These are phyloP conservation scores for Penicillium sp. DNA, from an alignment of 2,329 filamentous ascomycete genomes.

Conservation along the genomic window DNA sequence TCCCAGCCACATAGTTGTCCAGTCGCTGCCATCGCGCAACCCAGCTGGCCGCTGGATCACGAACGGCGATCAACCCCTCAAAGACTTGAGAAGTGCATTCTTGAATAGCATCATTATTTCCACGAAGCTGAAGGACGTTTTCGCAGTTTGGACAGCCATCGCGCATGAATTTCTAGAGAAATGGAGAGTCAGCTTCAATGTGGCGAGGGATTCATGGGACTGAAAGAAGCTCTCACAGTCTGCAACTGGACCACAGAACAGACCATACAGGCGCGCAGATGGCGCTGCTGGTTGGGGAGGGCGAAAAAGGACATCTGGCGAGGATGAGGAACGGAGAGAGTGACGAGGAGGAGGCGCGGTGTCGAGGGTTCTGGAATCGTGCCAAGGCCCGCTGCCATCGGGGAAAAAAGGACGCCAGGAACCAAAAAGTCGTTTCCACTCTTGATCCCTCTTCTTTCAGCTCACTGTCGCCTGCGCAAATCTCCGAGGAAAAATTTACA, in stretches of 20 bases:
- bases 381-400: slow-evolving; percentile 29
- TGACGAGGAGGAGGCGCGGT: slow-evolving; percentile 5
- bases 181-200: slow-evolving; percentile 1
- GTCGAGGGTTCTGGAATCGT: slow-evolving; percentile 26
- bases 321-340: slow-evolving; percentile 2
- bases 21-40: slow-evolving; percentile 94
- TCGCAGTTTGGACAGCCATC: slow-evolving; percentile 97
- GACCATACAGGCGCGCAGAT: slow-evolving; percentile 95
- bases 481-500: slow-evolving; percentile 5
- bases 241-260: slow-evolving; percentile 89
- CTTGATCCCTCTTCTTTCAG: slow-evolving; percentile 2
- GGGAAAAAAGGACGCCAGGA: slow-evolving; percentile 17
- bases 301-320: slow-evolving; percentile 56
- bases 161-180: slow-evolving; percentile 67
- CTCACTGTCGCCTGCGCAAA: neutral
- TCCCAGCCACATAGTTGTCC: slow-evolving; percentile 77
- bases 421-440: slow-evolving; percentile 1
- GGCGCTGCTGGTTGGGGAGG: slow-evolving; percentile 68
- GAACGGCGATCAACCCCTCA: slow-evolving; percentile 81
- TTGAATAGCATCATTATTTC: slow-evolving; percentile 72
- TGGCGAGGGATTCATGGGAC: slow-evolving; percentile 6
- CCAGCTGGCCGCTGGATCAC: slow-evolving; percentile 80
- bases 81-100: slow-evolving; percentile 96
- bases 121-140: slow-evolving; percentile 75
- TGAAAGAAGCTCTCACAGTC: slow-evolving; percentile 48